phyloP scores from a whole-genome alignment of 2,329 filamentous ascomycete genomes.

The Ascochyta pisi region DNA sequence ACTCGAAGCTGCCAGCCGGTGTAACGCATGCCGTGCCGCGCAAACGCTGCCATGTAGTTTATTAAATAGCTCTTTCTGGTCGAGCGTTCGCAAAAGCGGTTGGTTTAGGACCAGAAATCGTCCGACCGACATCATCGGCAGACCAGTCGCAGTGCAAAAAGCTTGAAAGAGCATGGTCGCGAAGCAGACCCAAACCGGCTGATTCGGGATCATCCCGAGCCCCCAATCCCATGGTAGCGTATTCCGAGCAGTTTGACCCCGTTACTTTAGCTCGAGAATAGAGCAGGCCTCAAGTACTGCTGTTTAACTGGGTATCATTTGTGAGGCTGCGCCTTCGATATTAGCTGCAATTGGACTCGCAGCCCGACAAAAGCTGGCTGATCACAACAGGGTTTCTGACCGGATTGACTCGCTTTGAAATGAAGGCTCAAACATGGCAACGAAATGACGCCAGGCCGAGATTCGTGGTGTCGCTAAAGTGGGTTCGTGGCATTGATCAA shows the following conservation, averaged over 20 bases:
- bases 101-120: conserved; percentile 25
- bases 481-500: conserved; percentile 15
- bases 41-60: conserved; percentile 29
- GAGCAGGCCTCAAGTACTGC: conserved; percentile 21
- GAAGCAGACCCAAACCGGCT: conserved; percentile 26
- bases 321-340: conserved; percentile 4
- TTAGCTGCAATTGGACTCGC: background rate
- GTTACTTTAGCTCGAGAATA: conserved; percentile 6
- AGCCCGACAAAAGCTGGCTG: background rate
- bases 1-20: conserved; percentile 31
- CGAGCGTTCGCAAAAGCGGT: conserved; percentile 29
- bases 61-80: conserved; percentile 24
- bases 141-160: conserved; percentile 22
- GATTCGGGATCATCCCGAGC: conserved; percentile 26
- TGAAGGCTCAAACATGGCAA: conserved; percentile 15
- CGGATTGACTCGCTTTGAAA: conserved; percentile 13
- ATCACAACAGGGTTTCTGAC: conserved; percentile 8
- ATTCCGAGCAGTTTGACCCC: conserved; percentile 23
- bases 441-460: conserved; percentile 14
- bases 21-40: conserved; percentile 34
- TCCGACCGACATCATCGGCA: conserved; percentile 29
- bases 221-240: conserved; percentile 34
- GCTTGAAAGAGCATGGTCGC: conserved; percentile 28
- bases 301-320: background rate
- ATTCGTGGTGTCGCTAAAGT: conserved; percentile 11